Base-by-base conservation (phyloP, 1,284 basidiomycete species). In the Psilocybe mexicana region DNA sequence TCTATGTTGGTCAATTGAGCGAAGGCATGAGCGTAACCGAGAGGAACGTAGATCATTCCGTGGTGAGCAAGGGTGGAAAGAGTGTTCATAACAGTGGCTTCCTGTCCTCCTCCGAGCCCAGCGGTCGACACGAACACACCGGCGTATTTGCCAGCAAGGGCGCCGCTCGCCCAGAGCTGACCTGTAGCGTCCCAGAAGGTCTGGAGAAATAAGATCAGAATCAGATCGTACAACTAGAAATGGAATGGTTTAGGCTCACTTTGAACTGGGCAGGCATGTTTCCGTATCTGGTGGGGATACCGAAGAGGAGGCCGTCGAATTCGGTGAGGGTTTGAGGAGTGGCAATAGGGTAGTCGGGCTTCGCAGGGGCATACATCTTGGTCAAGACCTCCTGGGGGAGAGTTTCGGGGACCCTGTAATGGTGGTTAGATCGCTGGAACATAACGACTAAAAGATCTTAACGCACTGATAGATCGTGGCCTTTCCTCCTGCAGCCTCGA, bases 11-110 rank as follows among this genome's bases (percentile, higher is more conserved):
- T 74, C 62, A 93, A 70, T 68, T 86, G 81, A 1, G 74, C 68
- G 58, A 85, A 86, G 3, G 79, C 67, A 60, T 79, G 69, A 45
- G 81, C 78, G 78, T 93, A 95, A 12, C 92, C 93, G 57, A 93
- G 77, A 26, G 93, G 92, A 7, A 94, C 90, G 70, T 79, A 93
- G 70, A 84, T 78, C 63, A 93, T 80, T 36, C 92, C 92, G 69
- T 94, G 93, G 75, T 96, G 93, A 23, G 82, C 77, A 62, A 94
- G 78, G 48, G 88, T 92, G 25, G 92, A 92, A 53, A 94, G 63
- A 44, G 81, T 72, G 66, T 81, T 84, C 61, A 87, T 62, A 35
- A 80, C 77, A 43, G 93, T 94, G 25, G 82, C 70, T 71, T 92
- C 90, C 68, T 92, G 90, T 56, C 90, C 90, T 60, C 90, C 89